Evolutionary conservation across 345 rosid species (phyloP).

Genomic region (Mercurialis annua): DNA sequence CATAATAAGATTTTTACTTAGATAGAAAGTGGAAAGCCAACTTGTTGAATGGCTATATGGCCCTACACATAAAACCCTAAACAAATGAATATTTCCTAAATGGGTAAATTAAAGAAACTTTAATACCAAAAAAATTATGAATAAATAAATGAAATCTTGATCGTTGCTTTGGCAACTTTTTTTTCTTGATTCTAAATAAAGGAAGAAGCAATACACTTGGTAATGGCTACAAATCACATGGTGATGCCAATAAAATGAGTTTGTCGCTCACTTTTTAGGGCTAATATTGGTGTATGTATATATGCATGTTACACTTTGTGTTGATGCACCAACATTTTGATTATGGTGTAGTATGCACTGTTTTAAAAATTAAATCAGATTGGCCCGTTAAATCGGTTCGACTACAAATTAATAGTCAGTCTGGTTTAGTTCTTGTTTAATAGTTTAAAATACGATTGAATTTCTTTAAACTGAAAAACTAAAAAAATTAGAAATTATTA

Average conservation of each 20-base stretch:
- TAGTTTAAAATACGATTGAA: too few relatives aligned
- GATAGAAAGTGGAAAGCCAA: conserved; percentile 21
- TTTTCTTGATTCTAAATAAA: not conserved
- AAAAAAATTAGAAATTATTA: too few relatives aligned
- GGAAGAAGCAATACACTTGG: conserved; percentile 22
- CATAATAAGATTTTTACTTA: not conserved
- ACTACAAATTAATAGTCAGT: too few relatives aligned
- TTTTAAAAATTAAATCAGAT: too few relatives aligned
- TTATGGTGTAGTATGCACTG: conserved; percentile 38
- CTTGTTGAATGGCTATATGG: conserved; percentile 28
- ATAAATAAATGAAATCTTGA: conserved; percentile 12
- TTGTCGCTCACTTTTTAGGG: conserved; percentile 56
- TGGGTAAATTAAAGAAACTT: conserved; percentile 20
- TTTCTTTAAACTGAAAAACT: too few relatives aligned
- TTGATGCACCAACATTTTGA: conserved; percentile 33
- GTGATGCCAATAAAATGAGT: conserved; percentile 41
- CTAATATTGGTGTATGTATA: conserved; percentile 15
- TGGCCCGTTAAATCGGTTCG: too few relatives aligned
- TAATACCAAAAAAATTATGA: not conserved
- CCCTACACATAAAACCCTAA: conserved; percentile 22
- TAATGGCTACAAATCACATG: conserved; percentile 43
- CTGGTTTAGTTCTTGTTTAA: too few relatives aligned
- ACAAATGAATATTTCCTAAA: conserved; percentile 42
- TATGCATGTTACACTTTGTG: conserved; percentile 23
- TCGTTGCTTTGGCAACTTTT: conserved; percentile 6